Evolutionary conservation across 371 early-diverging fungal species (phyloP).

Genomic region (Batrachochytrium dendrobatidis): DNA sequence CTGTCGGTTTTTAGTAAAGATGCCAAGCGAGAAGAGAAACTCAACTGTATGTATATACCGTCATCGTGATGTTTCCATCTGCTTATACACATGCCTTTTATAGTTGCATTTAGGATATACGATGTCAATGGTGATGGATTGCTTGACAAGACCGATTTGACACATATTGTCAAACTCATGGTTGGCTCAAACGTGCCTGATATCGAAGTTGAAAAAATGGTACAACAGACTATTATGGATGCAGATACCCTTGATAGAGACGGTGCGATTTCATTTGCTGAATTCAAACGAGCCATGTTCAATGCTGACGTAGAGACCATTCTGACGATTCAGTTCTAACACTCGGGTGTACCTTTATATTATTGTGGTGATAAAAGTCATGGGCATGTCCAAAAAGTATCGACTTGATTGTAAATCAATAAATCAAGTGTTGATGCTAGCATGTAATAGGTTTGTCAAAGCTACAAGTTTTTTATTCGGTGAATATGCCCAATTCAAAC

Average conservation of each 20-base stretch:
- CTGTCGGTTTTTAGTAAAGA: constrained; percentile 28
- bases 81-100: neutral
- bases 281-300: constrained; percentile 38
- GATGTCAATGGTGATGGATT: constrained; percentile 38
- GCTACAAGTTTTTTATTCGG: too few species aligned
- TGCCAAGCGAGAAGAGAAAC: constrained; percentile 31
- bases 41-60: constrained; percentile 22
- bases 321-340: too few species aligned
- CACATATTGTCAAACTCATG: constrained; percentile 34
- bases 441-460: too few species aligned
- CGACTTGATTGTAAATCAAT: too few species aligned
- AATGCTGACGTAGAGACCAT: constrained; percentile 33
- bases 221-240: constrained; percentile 33
- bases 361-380: too few species aligned
- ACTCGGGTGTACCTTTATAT: too few species aligned
- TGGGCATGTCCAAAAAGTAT: too few species aligned
- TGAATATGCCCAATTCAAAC: too few species aligned
- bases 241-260: constrained; percentile 38
- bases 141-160: constrained; percentile 27
- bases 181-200: constrained; percentile 29
- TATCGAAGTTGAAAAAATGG: constrained; percentile 28
- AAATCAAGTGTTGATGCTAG: too few species aligned
- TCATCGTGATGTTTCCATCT: neutral
- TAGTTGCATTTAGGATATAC: constrained; percentile 42
- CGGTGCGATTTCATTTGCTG: constrained; percentile 32